Evolutionary conservation across 2,329 filamentous ascomycete genomes (phyloP).

Genomic region (Xenosphaeropsis pyriputrescens): DNA sequence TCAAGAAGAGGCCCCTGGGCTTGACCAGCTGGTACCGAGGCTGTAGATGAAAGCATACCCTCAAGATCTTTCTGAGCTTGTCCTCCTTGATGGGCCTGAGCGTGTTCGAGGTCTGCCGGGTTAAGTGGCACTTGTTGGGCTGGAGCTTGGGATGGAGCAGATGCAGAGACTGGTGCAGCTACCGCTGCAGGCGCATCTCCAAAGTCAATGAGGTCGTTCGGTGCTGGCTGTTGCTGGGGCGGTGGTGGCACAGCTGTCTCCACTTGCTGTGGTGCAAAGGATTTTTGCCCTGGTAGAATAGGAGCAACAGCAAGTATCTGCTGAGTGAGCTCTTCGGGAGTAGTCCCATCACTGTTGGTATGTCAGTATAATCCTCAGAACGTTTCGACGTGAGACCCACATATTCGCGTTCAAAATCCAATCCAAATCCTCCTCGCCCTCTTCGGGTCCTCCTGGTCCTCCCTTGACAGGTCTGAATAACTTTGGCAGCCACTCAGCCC

Average conservation of each 20-base stretch:
- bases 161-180: neutral
- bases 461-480: conserved; percentile 67
- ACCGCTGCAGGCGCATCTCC: conserved; percentile 11
- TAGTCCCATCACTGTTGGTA: conserved; percentile 38
- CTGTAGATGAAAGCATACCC: conserved; percentile 11
- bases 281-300: conserved; percentile 63
- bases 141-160: neutral
- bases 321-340: conserved; percentile 55
- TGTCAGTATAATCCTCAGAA: neutral
- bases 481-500: conserved; percentile 74
- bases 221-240: conserved; percentile 1
- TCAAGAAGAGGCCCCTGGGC: conserved; percentile 24
- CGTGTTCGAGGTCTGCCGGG: conserved; percentile 9
- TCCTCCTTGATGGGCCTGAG: conserved; percentile 12
- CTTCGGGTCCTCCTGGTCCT: conserved; percentile 55
- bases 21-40: conserved; percentile 3
- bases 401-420: conserved; percentile 87
- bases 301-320: conserved; percentile 82
- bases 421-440: conserved; percentile 80
- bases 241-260: conserved; percentile 3
- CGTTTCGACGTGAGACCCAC: conserved; percentile 32
- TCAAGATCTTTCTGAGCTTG: conserved; percentile 15
- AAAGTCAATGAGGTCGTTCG: conserved; percentile 40
- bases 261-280: conserved; percentile 32
- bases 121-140: conserved; percentile 5